These are phyloP conservation scores for Phytophthora citricola DNA, from an alignment of 352 stramenopile genomes.

Conservation along the genomic window DNA sequence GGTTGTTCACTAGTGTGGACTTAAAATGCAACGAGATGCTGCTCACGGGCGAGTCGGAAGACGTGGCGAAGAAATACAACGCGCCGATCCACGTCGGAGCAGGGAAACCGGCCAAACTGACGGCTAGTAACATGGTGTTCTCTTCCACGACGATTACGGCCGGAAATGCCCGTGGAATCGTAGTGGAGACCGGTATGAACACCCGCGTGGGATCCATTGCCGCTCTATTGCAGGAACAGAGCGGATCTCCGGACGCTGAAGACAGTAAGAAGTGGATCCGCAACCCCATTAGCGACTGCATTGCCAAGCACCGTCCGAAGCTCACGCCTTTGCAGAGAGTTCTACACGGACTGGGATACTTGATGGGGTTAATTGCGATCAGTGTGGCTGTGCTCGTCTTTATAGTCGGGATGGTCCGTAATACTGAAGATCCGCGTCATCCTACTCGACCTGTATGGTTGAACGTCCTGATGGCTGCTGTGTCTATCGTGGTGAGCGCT, in stretches of 20 bases:
- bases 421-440: conserved; percentile 59
- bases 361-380: conserved; percentile 89
- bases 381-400: conserved; percentile 91
- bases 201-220: conserved; percentile 79
- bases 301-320: conserved; percentile 73
- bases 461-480: conserved; percentile 95
- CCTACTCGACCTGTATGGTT: conserved; percentile 87
- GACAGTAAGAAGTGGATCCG: conserved; percentile 44
- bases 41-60: conserved; percentile 94
- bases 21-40: conserved; percentile 94
- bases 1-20: conserved; percentile 87
- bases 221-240: conserved; percentile 59
- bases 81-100: conserved; percentile 22
- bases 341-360: conserved; percentile 96
- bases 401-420: conserved; percentile 80
- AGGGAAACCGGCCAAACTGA: conserved; percentile 53
- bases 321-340: conserved; percentile 89
- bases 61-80: conserved; percentile 77
- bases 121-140: conserved; percentile 93
- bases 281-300: conserved; percentile 61
- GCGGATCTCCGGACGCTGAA: conserved; percentile 8
- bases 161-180: conserved; percentile 71
- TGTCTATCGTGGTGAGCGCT: conserved; percentile 87
- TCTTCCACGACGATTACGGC: conserved; percentile 87
- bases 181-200: conserved; percentile 80